Percentiles rank a stretch among this genome's conserved stretches.
Evolutionary conservation across 345 rosid genomes (phyloP).

Genomic region (Crucihimalaya himalaica): DNA sequence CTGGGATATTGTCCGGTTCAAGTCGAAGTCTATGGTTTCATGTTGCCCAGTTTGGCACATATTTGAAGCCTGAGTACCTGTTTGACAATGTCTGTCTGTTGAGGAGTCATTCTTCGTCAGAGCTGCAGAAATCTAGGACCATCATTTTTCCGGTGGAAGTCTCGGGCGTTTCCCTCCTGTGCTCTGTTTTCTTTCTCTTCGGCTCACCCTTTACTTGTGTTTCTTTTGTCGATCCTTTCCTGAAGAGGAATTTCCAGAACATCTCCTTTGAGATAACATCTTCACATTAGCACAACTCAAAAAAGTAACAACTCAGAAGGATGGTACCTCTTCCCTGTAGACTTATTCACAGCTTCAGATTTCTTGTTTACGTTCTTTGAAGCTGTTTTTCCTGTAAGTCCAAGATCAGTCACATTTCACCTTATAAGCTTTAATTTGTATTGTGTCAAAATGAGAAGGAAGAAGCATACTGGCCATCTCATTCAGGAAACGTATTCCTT

Average conservation of each 20-base stretch:
- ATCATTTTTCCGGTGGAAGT: conserved; percentile 56
- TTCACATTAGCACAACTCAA: conserved; percentile 14
- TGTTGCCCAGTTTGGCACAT: neutral
- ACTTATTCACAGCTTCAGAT: conserved; percentile 35
- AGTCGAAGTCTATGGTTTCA: neutral
- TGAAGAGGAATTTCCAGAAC: conserved; percentile 37
- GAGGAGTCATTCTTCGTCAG: conserved; percentile 61
- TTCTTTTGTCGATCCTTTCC: conserved; percentile 52
- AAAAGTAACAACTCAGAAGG: conserved; percentile 7
- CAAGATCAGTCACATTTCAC: conserved; percentile 23
- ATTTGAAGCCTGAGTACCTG: neutral
- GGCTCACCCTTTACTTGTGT: conserved; percentile 40
- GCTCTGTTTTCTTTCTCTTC: conserved; percentile 55
- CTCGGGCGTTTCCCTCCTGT: conserved; percentile 6
- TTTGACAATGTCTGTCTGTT: conserved; percentile 1
- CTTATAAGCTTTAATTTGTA: neutral
- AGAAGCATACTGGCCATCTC: conserved; percentile 67
- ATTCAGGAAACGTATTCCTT: conserved; percentile 86
- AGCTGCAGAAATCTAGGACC: conserved; percentile 62
- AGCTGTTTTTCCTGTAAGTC: conserved; percentile 47
- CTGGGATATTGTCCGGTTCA: neutral
- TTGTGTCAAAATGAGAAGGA: conserved; percentile 11
- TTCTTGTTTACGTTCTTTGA: conserved; percentile 44
- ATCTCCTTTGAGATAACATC: conserved; percentile 5
- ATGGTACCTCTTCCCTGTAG: conserved; percentile 60